Percentiles rank a stretch among this genome's conserved stretches.
These are phyloP conservation scores for Eucalyptus grandis DNA, from an alignment of 345 rosid genomes.

Conservation along the genomic window DNA sequence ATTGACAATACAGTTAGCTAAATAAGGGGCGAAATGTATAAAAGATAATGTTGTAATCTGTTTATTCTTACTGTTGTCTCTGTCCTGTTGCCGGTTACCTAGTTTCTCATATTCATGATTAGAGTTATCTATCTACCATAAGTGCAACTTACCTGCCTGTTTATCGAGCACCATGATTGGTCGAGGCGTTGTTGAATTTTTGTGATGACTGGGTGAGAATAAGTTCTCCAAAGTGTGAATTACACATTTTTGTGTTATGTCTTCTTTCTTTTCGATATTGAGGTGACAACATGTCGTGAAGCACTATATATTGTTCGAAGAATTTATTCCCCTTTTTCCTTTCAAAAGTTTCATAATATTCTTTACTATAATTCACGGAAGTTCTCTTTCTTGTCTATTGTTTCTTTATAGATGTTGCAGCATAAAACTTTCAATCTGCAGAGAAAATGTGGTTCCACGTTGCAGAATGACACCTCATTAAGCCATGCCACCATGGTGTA, in stretches of 20 bases:
- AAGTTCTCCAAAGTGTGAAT: neutral
- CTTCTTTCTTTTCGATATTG: neutral
- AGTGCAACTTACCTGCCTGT: neutral
- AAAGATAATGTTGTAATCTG: neutral
- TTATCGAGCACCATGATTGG: constrained; percentile 54
- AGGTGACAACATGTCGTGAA: neutral
- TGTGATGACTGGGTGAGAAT: constrained; percentile 61
- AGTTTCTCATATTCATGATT: neutral
- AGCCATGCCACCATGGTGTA: neutral
- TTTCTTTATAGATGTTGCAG: neutral
- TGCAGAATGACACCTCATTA: neutral
- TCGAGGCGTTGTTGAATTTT: constrained; percentile 55
- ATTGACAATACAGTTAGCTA: neutral
- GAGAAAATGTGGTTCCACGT: neutral
- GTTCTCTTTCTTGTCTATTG: too few species aligned
- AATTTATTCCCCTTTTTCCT: neutral
- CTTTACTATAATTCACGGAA: neutral
- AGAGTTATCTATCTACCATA: neutral
- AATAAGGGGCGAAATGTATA: neutral
- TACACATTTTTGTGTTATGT: neutral
- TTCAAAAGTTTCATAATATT: neutral
- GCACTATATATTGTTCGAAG: neutral
- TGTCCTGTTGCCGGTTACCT: neutral
- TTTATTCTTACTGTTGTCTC: neutral
- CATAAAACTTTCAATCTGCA: neutral